phyloP scores from a whole-genome alignment of 352 stramenopile species.

The Phytophthora macrochlamydospora region DNA sequence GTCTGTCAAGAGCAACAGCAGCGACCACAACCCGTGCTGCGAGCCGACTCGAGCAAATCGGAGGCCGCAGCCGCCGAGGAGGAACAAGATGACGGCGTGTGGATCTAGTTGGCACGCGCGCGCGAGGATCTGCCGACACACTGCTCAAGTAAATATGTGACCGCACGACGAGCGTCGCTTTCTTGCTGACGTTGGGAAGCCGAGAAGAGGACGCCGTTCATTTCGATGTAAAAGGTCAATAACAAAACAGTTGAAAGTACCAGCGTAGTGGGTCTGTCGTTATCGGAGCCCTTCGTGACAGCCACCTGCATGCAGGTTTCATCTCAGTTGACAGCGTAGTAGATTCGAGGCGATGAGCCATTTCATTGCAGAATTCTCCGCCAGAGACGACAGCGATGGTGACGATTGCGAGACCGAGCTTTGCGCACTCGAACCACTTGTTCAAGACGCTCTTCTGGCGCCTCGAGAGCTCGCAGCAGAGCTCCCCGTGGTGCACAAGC shows the following conservation, averaged over 20 bases:
- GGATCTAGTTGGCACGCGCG: slow-evolving; percentile 49
- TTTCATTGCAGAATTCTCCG: slow-evolving; percentile 1
- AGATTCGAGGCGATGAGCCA: neutral
- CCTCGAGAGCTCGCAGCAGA: slow-evolving; percentile 14
- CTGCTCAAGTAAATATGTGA: slow-evolving; percentile 41
- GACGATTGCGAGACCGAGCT: neutral
- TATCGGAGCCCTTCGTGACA: neutral
- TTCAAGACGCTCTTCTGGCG: slow-evolving; percentile 29
- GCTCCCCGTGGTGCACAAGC: slow-evolving; percentile 24
- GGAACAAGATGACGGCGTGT: slow-evolving; percentile 66
- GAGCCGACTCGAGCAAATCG: slow-evolving; percentile 47
- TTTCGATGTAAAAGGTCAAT: slow-evolving; percentile 51
- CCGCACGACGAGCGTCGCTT: slow-evolving; percentile 19
- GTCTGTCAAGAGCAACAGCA: slow-evolving; percentile 47
- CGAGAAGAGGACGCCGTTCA: slow-evolving; percentile 31
- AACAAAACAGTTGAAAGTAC: slow-evolving; percentile 36
- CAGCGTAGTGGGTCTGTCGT: neutral
- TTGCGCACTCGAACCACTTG: slow-evolving; percentile 23
- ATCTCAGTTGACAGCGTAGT: neutral
- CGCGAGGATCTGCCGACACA: slow-evolving; percentile 1
- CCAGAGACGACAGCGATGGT: neutral
- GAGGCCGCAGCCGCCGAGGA: slow-evolving; percentile 29
- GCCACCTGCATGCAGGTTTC: neutral
- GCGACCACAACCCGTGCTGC: slow-evolving; percentile 40
- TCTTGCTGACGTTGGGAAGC: slow-evolving; percentile 32